Percentiles rank a stretch among this genome's conserved stretches.
Conservation (phyloP, 192 early-diverging fungal genomes). For the Coemansia sp. region DNA sequence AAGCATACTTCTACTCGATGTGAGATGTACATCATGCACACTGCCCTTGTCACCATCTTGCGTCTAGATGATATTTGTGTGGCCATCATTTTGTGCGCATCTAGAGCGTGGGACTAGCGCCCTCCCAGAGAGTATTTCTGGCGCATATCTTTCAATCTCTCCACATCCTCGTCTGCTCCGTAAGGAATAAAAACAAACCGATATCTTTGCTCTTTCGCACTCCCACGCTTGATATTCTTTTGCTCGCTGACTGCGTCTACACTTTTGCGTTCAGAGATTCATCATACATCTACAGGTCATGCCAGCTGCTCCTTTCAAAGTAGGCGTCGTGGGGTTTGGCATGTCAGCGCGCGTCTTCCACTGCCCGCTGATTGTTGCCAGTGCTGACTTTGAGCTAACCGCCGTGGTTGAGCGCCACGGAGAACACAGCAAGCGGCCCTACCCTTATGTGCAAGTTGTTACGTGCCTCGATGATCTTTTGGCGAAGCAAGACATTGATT, state of each 20-base stretch:
- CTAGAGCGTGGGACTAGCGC: not conserved
- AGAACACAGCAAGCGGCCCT: constrained; percentile 37
- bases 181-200: no score
- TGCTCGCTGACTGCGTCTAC: no score
- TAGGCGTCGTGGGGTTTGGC: constrained; percentile 67
- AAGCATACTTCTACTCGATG: no score
- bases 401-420: constrained; percentile 58
- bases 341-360: constrained; percentile 60
- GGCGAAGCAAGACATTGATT: constrained; percentile 51
- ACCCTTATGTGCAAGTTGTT: constrained; percentile 52
- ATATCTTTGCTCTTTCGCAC: no score
- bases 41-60: no score
- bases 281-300: no score
- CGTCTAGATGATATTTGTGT: no score
- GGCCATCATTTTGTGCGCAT: no score
- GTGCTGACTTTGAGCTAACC: constrained; percentile 49
- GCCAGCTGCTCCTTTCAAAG: constrained; percentile 45
- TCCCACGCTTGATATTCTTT: no score
- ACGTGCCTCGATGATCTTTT: constrained; percentile 56
- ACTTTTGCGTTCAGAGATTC: no score
- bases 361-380: constrained; percentile 57
- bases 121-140: not conserved
- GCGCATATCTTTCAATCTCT: not conserved
- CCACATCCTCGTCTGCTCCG: no score
- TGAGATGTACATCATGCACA: no score